phyloP scores from a whole-genome alignment of 768 basidiomycete species.

The Hortiboletus campestris region DNA sequence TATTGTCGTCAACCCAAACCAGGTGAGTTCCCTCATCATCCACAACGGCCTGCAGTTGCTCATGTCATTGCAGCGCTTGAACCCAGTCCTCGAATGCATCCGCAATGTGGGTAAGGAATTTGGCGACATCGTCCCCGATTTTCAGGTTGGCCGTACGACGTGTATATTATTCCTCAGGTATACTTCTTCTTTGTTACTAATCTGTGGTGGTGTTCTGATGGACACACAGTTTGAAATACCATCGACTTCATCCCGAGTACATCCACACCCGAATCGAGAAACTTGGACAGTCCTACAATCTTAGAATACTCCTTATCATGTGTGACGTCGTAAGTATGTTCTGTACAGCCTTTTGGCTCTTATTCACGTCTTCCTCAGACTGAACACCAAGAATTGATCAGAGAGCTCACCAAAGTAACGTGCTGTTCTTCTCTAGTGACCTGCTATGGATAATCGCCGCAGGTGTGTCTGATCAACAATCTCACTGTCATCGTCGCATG shows the following conservation, averaged over 20 bases:
- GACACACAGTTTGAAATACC: slow-evolving; percentile 75
- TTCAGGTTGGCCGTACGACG: slow-evolving; percentile 92
- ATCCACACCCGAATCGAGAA: slow-evolving; percentile 88
- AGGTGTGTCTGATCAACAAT: slow-evolving; percentile 89
- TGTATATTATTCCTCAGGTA: slow-evolving; percentile 91
- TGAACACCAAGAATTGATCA: slow-evolving; percentile 88
- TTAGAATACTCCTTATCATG: slow-evolving; percentile 82
- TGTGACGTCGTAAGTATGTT: slow-evolving; percentile 81
- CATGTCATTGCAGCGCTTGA: slow-evolving; percentile 58
- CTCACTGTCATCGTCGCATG: slow-evolving; percentile 92
- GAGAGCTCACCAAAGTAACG: slow-evolving; percentile 84
- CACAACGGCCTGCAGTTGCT: neutral
- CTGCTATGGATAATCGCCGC: neutral
- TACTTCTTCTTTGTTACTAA: neutral
- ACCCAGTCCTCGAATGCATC: slow-evolving; percentile 85
- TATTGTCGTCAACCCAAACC: slow-evolving; percentile 60
- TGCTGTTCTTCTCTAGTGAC: slow-evolving; percentile 7
- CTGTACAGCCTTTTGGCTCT: neutral
- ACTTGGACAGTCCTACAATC: slow-evolving; percentile 75
- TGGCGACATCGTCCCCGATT: slow-evolving; percentile 91
- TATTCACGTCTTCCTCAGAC: slow-evolving; percentile 44
- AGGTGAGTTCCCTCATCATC: slow-evolving; percentile 36
- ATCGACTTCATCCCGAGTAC: slow-evolving; percentile 97
- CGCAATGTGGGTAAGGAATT: slow-evolving; percentile 92
- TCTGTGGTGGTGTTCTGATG: neutral